Conservation (phyloP, 1,284 basidiomycete species). For the Rhodotorula sp. region DNA sequence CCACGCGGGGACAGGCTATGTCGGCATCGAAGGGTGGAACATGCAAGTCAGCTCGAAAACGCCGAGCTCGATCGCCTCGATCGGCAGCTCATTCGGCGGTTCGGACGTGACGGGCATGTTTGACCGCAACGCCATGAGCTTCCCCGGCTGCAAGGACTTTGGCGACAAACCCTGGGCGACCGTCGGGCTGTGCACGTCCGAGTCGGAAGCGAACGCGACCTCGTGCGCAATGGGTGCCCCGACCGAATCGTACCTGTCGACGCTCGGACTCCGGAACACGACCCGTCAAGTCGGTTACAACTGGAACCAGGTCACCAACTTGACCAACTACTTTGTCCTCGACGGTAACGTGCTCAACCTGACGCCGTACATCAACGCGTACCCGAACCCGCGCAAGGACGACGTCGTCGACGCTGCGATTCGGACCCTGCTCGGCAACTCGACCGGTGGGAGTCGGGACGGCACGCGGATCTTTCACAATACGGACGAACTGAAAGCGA, state of each 20-base stretch:
- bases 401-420: conserved; percentile 83
- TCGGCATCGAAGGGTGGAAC: conserved; percentile 74
- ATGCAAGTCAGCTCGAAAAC: conserved; percentile 66
- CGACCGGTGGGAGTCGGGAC: conserved; percentile 68
- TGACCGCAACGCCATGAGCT: conserved; percentile 55
- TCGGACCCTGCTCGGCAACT: conserved; percentile 63
- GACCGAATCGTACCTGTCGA: conserved; percentile 42
- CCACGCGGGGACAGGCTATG: conserved; percentile 53
- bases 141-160: conserved; percentile 62
- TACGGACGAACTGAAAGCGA: conserved; percentile 62
- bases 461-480: conserved; percentile 81
- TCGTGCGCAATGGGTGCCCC: conserved; percentile 57
- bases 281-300: conserved; percentile 72
- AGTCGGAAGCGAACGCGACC: conserved; percentile 51
- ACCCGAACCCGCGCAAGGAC: conserved; percentile 64
- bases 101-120: conserved; percentile 88
- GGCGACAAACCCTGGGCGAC: conserved; percentile 63
- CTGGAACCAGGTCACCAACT: conserved; percentile 73
- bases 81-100: conserved; percentile 61
- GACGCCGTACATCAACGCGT: conserved; percentile 74
- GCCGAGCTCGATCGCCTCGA: conserved; percentile 59
- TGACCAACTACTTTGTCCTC: conserved; percentile 75
- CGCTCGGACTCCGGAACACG: conserved; percentile 65
- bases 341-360: conserved; percentile 95
- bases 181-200: conserved; percentile 65